These are phyloP conservation scores for Paramecium caudatum DNA, from an alignment of 73 alveolate species.

Conservation along the genomic window DNA sequence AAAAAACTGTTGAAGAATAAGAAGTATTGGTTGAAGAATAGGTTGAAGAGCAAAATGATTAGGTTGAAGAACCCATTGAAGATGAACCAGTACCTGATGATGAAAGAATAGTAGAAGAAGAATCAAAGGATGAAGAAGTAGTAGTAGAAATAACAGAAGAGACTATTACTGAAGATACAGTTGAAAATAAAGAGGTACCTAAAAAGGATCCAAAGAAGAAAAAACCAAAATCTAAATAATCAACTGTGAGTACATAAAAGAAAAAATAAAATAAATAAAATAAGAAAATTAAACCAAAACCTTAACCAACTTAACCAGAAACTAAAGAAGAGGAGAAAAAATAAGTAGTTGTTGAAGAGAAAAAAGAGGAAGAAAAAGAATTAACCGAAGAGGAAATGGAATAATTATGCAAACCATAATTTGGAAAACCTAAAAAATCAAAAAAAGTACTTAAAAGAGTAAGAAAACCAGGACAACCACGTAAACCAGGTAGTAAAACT, in stretches of 20 bases:
- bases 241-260: not conserved
- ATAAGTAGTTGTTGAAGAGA: not conserved
- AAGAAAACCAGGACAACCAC: not conserved
- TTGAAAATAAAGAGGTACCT: not conserved
- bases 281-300: too few relatives aligned
- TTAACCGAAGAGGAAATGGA: slow-evolving; percentile 2
- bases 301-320: too few relatives aligned
- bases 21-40: too few relatives aligned
- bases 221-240: too few relatives aligned
- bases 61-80: too few relatives aligned
- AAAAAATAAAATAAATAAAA: too few relatives aligned
- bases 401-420: not conserved
- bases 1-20: not conserved
- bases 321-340: too few relatives aligned
- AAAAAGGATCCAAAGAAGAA: too few relatives aligned
- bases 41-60: too few relatives aligned
- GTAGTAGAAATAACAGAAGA: too few relatives aligned
- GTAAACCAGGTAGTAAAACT: not conserved
- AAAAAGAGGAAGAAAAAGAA: not conserved
- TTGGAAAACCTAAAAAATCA: not conserved
- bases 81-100: slow-evolving; percentile 32
- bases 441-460: not conserved
- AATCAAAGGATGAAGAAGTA: too few relatives aligned
- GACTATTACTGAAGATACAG: not conserved
- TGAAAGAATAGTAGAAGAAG: too few relatives aligned